Conservation (phyloP, 2,329 filamentous ascomycete genomes). For the Talaromyces piceae region DNA sequence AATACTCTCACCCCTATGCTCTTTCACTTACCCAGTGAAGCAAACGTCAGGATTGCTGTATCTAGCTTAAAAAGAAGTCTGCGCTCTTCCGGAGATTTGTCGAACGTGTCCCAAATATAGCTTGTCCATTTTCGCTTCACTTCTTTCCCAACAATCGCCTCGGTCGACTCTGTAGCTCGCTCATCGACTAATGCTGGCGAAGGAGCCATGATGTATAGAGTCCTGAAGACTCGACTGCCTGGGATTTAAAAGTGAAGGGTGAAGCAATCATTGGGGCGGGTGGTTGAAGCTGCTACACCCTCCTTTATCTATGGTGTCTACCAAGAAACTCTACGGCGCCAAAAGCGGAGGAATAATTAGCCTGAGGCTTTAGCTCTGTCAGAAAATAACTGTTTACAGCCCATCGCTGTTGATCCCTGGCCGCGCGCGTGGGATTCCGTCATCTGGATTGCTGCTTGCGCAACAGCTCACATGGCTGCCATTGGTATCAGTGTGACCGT, state of each 20-base stretch:
- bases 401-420: not conserved
- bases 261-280: not conserved
- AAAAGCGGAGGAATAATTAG: not conserved
- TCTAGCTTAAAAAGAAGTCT: conserved; percentile 45
- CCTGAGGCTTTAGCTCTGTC: not conserved
- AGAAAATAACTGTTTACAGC: too few relatives aligned
- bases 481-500: not conserved
- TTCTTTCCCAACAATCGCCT: conserved; percentile 17
- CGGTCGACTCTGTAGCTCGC: conserved; percentile 1
- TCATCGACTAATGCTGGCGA: not conserved
- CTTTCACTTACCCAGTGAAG: conserved; percentile 29
- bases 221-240: not conserved
- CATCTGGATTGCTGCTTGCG: not conserved
- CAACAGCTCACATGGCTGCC: not conserved
- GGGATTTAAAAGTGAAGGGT: not conserved
- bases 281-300: not conserved
- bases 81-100: conserved; percentile 45
- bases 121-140: conserved; percentile 39
- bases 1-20: not conserved
- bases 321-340: not conserved
- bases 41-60: conserved; percentile 42
- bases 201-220: not conserved
- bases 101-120: conserved; percentile 48
- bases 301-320: not conserved
- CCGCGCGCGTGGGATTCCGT: not conserved